Percentiles rank a stretch among this genome's conserved stretches.
Evolutionary conservation across 495 filamentous ascomycete species (phyloP).

Genomic region (Tuber umbilicatum): DNA sequence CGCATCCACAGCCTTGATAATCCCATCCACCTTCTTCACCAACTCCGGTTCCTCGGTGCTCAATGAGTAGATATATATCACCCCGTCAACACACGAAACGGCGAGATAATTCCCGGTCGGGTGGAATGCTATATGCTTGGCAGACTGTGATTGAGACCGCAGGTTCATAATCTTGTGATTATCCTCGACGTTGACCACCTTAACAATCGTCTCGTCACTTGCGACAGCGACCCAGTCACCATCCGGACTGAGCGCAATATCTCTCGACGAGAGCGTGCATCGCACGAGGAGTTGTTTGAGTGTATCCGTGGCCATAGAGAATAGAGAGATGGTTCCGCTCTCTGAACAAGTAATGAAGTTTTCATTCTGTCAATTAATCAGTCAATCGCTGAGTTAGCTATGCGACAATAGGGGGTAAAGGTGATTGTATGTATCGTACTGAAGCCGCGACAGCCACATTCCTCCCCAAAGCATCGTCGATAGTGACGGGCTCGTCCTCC

Average conservation of each 20-base stretch:
- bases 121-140: constrained; percentile 86
- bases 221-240: constrained; percentile 87
- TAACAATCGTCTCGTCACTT: constrained; percentile 88
- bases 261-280: constrained; percentile 73
- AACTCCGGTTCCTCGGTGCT: constrained; percentile 72
- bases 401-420: not conserved
- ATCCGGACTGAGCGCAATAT: constrained; percentile 77
- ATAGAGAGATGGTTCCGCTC: constrained; percentile 86
- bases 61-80: constrained; percentile 82
- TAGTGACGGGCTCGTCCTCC: constrained; percentile 80
- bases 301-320: constrained; percentile 65
- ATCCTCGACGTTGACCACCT: constrained; percentile 74
- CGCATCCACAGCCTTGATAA: constrained; percentile 66
- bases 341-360: constrained; percentile 83
- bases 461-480: constrained; percentile 79
- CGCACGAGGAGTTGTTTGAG: constrained; percentile 76
- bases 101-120: constrained; percentile 68
- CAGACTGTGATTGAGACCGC: constrained; percentile 71
- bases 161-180: constrained; percentile 67
- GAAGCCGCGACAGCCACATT: constrained; percentile 69
- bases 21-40: constrained; percentile 71
- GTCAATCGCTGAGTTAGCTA: not conserved
- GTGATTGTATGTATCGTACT: constrained; percentile 43
- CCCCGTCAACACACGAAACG: constrained; percentile 78
- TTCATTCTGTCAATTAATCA: constrained; percentile 52